Base-by-base conservation (phyloP, 331 rosid genomes). In the Acacia pycnantha region DNA sequence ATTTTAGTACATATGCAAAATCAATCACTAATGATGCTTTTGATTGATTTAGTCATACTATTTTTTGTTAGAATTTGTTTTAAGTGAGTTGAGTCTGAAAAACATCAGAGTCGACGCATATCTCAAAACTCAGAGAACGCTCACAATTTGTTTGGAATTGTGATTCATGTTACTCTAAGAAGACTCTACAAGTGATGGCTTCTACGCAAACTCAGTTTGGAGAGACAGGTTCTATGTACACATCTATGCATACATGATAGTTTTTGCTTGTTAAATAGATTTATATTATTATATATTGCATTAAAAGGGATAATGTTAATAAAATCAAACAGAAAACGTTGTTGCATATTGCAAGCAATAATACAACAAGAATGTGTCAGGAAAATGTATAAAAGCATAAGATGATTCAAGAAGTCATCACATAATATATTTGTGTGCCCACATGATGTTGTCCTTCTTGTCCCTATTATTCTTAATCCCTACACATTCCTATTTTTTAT, bases 361-460 rank as follows among this genome's bases (percentile, higher is more conserved):
- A 80, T 76, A 68, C 78, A 62, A 59, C 16, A 16, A 43, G 78
- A 54, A 2, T 27, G 26, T 47, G 84, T 19, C 29, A 61, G 66
- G n/a, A 46, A 46, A 16, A 56, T 53, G 5, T 16, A 56, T 9
- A 58, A 40, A 40, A 13, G 29, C 15, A 16, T 3, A 16, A 50
- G 56, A 47, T 22, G 11, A 44, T 22, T 27, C 48, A 81, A 81
- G 21, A 24, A 83, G 74, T 35, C 75, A 50, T 35, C 75, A 50
- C 76, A 82, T 35, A 35, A 56, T n/a, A 19, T 51, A 2, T n/a
- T 13, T 79, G 76, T 77, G 70, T 73, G 54, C 77, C 79, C 81
- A 77, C 74, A 59, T 73, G 77, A 26, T 77, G 31, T 73, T 77
- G 88, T 77, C 86, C 81, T 51, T 31, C 46, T 67, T 40, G 33